Evolutionary conservation across 2,329 filamentous ascomycete species (phyloP).

Genomic region (Colletotrichum sp.): DNA sequence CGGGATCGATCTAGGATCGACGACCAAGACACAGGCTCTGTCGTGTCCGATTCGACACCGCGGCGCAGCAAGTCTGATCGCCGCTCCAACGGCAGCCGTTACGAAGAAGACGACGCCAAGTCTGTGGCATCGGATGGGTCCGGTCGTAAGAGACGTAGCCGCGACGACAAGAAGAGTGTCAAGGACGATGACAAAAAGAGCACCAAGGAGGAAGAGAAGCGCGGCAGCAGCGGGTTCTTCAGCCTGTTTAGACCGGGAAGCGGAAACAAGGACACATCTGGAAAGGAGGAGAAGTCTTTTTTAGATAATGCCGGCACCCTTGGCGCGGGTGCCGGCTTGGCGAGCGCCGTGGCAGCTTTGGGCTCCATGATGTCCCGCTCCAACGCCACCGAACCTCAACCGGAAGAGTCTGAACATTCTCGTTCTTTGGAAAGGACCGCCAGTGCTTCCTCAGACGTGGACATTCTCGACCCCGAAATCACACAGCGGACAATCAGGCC

Average conservation of each 20-base stretch:
- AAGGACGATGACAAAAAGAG: slow-evolving; percentile 40
- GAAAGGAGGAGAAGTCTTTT: slow-evolving; percentile 57
- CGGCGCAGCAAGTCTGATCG: slow-evolving; percentile 37
- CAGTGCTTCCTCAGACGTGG: slow-evolving; percentile 28
- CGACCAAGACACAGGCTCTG: slow-evolving; percentile 54
- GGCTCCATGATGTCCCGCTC: slow-evolving; percentile 44
- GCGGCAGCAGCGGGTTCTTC: slow-evolving; percentile 51
- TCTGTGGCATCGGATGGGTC: slow-evolving; percentile 41
- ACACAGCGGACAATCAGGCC: slow-evolving; percentile 63
- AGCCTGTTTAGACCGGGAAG: slow-evolving; percentile 51
- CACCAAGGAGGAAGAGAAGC: slow-evolving; percentile 44
- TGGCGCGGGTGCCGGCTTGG: slow-evolving; percentile 72
- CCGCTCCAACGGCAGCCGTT: slow-evolving; percentile 39
- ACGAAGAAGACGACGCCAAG: slow-evolving; percentile 54
- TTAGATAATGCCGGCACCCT: slow-evolving; percentile 75
- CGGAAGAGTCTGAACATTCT: slow-evolving; percentile 32
- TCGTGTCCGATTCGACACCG: slow-evolving; percentile 49
- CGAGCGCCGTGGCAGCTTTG: slow-evolving; percentile 51
- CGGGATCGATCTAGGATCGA: slow-evolving; percentile 34
- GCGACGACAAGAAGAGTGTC: slow-evolving; percentile 38
- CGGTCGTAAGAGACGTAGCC: slow-evolving; percentile 32
- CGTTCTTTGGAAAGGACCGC: not conserved
- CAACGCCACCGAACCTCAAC: slow-evolving; percentile 51
- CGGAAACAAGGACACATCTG: slow-evolving; percentile 36
- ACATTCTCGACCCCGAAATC: slow-evolving; percentile 63